phyloP scores from a whole-genome alignment of 2,329 filamentous ascomycete genomes.

The Trichoderma sp. region DNA sequence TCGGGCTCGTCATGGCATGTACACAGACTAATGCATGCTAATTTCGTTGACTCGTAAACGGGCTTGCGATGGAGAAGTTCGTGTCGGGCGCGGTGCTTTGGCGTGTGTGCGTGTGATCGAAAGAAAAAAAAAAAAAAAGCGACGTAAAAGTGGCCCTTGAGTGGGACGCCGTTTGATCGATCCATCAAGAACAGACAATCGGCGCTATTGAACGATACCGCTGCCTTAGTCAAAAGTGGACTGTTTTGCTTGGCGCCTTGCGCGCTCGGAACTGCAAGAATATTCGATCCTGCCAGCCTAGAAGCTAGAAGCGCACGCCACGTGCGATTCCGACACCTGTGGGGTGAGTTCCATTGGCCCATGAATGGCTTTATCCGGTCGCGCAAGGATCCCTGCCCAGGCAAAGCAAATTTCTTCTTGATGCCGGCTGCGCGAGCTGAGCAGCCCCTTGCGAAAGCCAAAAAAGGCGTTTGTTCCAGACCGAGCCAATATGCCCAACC shows the following conservation, averaged over 20 bases:
- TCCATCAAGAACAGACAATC: slow-evolving; percentile 7
- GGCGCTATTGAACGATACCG: slow-evolving; percentile 16
- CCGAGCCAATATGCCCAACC: background rate
- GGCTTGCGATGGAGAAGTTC: slow-evolving; percentile 12
- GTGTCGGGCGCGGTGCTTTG: slow-evolving; percentile 6
- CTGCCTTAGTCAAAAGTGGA: slow-evolving; percentile 10
- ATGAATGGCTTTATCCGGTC: slow-evolving; percentile 6
- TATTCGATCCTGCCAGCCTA: slow-evolving; percentile 14
- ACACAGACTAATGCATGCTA: slow-evolving; percentile 13
- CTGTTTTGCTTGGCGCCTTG: background rate
- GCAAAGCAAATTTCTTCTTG: background rate
- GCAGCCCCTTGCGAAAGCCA: background rate
- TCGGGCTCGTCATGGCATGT: background rate
- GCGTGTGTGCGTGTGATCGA: slow-evolving; percentile 15
- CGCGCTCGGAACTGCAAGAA: slow-evolving; percentile 11
- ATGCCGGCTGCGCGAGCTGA: background rate
- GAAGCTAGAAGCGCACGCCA: slow-evolving; percentile 16
- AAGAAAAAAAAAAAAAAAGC: slow-evolving; percentile 6
- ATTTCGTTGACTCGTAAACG: slow-evolving; percentile 17
- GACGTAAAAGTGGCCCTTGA: slow-evolving; percentile 14
- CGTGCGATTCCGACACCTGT: slow-evolving; percentile 16
- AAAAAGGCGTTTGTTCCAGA: slow-evolving; percentile 4
- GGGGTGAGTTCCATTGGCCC: slow-evolving; percentile 9
- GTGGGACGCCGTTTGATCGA: slow-evolving; percentile 15
- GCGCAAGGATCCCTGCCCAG: background rate